These are phyloP conservation scores for Suillus lakei DNA, from an alignment of 768 basidiomycete genomes.

Conservation along the genomic window DNA sequence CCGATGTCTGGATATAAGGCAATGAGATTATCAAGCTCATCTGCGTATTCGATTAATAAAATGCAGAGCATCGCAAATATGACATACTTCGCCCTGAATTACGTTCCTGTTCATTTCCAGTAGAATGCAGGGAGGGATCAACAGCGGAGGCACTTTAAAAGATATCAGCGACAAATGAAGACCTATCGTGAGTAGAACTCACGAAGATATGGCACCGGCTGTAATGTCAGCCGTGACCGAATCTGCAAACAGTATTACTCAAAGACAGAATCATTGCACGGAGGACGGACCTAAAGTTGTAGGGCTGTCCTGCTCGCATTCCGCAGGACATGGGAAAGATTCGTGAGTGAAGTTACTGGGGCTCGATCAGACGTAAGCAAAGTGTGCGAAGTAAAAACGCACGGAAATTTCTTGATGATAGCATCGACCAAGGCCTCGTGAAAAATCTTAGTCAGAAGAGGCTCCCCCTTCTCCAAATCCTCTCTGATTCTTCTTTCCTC, in stretches of 20 bases:
- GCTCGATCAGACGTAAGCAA: not conserved
- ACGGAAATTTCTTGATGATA: slow-evolving; percentile 25
- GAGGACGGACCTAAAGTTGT: slow-evolving; percentile 11
- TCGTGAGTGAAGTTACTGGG: slow-evolving; percentile 19
- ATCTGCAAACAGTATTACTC: slow-evolving; percentile 3
- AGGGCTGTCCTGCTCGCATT: not conserved
- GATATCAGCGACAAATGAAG: not conserved
- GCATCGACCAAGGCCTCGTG: slow-evolving; percentile 28
- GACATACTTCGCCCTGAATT: not conserved
- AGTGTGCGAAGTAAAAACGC: slow-evolving; percentile 14
- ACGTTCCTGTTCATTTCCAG: not conserved
- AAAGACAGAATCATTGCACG: too few species aligned
- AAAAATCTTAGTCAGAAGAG: not conserved
- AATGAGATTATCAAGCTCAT: slow-evolving; percentile 12
- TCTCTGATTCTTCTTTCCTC: not conserved
- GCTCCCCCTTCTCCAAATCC: slow-evolving; percentile 12
- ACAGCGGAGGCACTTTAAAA: not conserved
- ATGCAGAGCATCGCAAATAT: not conserved
- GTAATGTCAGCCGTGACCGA: not conserved
- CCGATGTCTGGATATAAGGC: slow-evolving; percentile 19
- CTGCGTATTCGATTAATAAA: slow-evolving; percentile 6
- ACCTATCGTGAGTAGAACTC: not conserved
- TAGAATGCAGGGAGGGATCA: not conserved
- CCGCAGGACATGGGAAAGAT: slow-evolving; percentile 13
- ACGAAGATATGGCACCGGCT: not conserved